phyloP scores from a whole-genome alignment of 345 rosid genomes.

The Carallia brachiata region DNA sequence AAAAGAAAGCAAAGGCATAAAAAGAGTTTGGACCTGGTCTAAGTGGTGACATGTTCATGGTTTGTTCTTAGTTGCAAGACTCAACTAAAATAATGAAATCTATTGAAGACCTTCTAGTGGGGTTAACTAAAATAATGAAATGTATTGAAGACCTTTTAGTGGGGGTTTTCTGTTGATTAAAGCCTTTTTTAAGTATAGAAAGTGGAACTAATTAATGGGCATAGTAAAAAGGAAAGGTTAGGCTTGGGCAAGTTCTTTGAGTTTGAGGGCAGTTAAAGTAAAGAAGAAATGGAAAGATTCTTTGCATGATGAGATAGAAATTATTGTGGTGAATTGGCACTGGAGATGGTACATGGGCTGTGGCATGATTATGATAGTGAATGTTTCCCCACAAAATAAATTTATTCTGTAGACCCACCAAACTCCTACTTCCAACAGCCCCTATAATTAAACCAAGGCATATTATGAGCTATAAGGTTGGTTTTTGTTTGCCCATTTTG shows the following conservation, averaged over 20 bases:
- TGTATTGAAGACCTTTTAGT: not conserved
- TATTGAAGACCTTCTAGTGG: not conserved
- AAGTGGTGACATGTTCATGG: slow-evolving; percentile 24
- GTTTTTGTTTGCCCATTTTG: not conserved
- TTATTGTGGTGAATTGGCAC: not conserved
- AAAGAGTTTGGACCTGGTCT: slow-evolving; percentile 28
- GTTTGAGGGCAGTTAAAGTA: slow-evolving; percentile 14
- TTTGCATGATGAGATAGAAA: slow-evolving; percentile 14
- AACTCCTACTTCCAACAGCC: slow-evolving; percentile 27
- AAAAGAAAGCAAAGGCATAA: not conserved
- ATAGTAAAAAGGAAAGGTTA: not conserved
- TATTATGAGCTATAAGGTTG: not conserved
- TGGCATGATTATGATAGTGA: slow-evolving; percentile 23
- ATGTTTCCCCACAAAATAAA: slow-evolving; percentile 35
- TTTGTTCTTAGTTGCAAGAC: slow-evolving; percentile 19
- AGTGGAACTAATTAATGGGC: slow-evolving; percentile 4
- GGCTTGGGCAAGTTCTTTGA: not conserved
- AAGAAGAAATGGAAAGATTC: slow-evolving; percentile 18
- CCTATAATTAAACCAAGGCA: slow-evolving; percentile 30
- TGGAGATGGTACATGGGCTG: slow-evolving; percentile 2
- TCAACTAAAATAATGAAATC: not conserved
- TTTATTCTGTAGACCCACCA: slow-evolving; percentile 34
- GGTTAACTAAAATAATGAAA: slow-evolving; percentile 4
- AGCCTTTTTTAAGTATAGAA: too few relatives aligned
- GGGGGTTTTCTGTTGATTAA: not conserved